Evolutionary conservation across 2,329 filamentous ascomycete genomes (phyloP).

Genomic region (Cladosporium sp.): DNA sequence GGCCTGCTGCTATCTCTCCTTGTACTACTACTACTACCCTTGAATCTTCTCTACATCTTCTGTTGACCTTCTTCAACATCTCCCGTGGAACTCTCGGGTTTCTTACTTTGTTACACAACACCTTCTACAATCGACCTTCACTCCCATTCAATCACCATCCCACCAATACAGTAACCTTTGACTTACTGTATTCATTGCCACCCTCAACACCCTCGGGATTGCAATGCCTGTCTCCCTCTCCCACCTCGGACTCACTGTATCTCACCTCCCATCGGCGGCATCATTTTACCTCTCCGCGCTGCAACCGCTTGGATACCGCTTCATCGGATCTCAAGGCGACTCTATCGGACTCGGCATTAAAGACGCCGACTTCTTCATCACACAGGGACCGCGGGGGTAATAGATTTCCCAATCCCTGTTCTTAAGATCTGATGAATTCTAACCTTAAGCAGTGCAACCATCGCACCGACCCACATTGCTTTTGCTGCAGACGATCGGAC

Average conservation of each 20-base stretch:
- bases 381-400: conserved; percentile 56
- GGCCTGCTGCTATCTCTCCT: no score
- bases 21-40: conserved; percentile 10
- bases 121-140: not conserved
- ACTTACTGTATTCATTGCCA: not conserved
- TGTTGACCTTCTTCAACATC: conserved; percentile 15
- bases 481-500: conserved; percentile 63
- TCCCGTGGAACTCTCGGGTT: conserved; percentile 3
- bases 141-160: not conserved
- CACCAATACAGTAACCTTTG: not conserved
- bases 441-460: conserved; percentile 18
- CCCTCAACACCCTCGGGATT: conserved; percentile 3
- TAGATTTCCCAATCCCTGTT: no score
- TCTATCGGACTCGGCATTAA: conserved; percentile 58
- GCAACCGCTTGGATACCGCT: conserved; percentile 72
- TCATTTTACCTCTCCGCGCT: conserved; percentile 79
- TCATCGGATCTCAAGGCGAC: conserved; percentile 57
- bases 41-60: conserved; percentile 15
- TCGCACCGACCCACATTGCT: conserved; percentile 39
- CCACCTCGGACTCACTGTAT: conserved; percentile 63
- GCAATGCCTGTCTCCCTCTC: conserved; percentile 59
- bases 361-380: conserved; percentile 60
- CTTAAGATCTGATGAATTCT: not conserved
- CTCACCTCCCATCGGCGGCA: conserved; percentile 70
- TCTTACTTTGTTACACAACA: conserved; percentile 1